phyloP scores from a whole-genome alignment of 2,329 filamentous ascomycete species.

The Curvularia eragrostidis region DNA sequence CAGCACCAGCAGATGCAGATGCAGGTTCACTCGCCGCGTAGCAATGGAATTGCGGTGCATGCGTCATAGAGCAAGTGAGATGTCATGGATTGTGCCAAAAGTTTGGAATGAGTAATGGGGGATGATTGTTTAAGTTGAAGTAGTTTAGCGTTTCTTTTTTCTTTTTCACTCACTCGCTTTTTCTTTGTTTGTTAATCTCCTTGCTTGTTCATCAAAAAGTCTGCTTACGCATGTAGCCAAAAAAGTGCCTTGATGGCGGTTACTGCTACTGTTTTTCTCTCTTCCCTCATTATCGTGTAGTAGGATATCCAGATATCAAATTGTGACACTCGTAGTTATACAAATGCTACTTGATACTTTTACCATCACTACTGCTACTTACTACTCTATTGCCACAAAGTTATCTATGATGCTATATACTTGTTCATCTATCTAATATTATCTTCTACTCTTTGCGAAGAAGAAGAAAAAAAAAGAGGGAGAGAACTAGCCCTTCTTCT shows the following conservation, averaged over 20 bases:
- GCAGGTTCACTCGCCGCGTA: neutral
- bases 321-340: neutral
- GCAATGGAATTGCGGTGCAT: neutral
- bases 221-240: neutral
- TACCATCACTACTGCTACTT: too few species aligned
- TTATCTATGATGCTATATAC: too few species aligned
- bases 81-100: neutral
- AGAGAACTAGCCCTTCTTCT: too few species aligned
- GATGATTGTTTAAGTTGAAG: neutral
- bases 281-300: neutral
- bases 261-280: neutral
- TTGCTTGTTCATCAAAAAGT: neutral
- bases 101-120: neutral
- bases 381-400: too few species aligned
- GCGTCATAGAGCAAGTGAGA: neutral
- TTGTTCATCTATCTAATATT: too few species aligned
- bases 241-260: neutral
- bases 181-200: too few species aligned
- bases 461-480: too few species aligned
- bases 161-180: neutral
- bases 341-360: neutral
- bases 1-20: neutral
- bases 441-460: too few species aligned
- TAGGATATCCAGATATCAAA: neutral
- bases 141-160: neutral